Evolutionary conservation across 2,329 filamentous ascomycete species (phyloP), one percentile per base, ranked within the genome.

Genomic region (Cytospora piceae): DNA sequence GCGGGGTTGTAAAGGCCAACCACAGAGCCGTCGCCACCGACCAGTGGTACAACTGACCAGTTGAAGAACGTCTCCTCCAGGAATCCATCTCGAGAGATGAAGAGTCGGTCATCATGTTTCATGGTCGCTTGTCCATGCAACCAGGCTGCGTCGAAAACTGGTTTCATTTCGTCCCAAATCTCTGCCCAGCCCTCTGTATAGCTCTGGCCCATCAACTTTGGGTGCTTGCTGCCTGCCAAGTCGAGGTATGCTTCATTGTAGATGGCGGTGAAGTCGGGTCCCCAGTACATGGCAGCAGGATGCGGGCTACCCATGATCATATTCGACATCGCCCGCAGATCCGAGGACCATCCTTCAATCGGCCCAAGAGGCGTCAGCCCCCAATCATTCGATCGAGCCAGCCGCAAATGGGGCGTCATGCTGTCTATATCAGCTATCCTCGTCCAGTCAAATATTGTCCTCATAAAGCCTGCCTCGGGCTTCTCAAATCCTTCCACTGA

Each of bases 51-150:
- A 52, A 94, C 87, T 1, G 88, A 91, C 91, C 91, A 94, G 15
- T 89, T 91, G 74, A 94, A 94, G 73, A 91, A 94, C 0, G 90
- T 88, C 73, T 95, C 92, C 75, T 96, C 91, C 1, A 92, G 77
- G 68, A 85, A 92, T 1, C 87, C 86, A 68, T 87, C 85, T 9
- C 92, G 85, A 56, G 84, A 81, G 37, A 95, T 83, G 71, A 93
- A 93, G 1, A 94, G 80, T 64, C 87, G 87, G 69, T 94, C 90
- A 71, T 95, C 92, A 69, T 94, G 88, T 75, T 93, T 94, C 90
- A 94, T 92, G 0, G 89, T 93, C 0, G 91, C 90, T 77, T 93
- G 88, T 0, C 91, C 92, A 5, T 87, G 90, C 49, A 84, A 77
- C 75, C 84, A 85, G 0, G 91, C 92, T 67, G 81, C 87, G 22